Conservation (phyloP, 2,329 filamentous ascomycete species). For the Clonostachys chloroleuca region DNA sequence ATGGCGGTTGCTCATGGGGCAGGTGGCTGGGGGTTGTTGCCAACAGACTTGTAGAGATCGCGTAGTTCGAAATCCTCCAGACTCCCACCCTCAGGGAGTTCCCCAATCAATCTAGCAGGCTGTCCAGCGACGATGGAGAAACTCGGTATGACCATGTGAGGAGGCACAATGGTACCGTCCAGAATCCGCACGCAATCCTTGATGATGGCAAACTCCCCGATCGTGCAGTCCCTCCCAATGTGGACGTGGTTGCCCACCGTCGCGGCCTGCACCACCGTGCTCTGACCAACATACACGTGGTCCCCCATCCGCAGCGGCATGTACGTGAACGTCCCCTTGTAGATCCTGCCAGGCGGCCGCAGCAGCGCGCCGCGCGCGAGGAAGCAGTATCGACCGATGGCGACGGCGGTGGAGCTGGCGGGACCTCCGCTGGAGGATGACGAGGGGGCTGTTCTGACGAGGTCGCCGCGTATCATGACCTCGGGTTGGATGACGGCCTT, state of each 20-base stretch:
- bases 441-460: conserved; percentile 55
- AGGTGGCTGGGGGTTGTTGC: conserved; percentile 44
- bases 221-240: conserved; percentile 71
- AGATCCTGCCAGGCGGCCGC: conserved; percentile 77
- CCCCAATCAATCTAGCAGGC: conserved; percentile 76
- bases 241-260: conserved; percentile 81
- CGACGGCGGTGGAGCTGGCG: conserved; percentile 64
- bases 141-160: conserved; percentile 87
- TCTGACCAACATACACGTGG: conserved; percentile 83
- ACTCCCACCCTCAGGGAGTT: conserved; percentile 65
- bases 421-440: conserved; percentile 30
- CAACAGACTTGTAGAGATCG: conserved; percentile 60
- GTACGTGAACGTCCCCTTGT: conserved; percentile 74
- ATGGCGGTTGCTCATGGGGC: conserved; percentile 7
- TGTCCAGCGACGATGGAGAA: conserved; percentile 86
- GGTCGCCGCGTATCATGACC: conserved; percentile 88
- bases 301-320: conserved; percentile 91
- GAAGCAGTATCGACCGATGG: conserved; percentile 88
- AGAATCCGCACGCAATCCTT: conserved; percentile 91
- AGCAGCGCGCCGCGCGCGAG: conserved; percentile 75
- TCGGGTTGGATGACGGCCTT: conserved; percentile 95
- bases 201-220: conserved; percentile 85
- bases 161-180: conserved; percentile 77
- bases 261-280: conserved; percentile 76
- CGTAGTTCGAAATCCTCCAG: conserved; percentile 60